These are phyloP conservation scores for Phytophthora tentaculata DNA, from an alignment of 352 stramenopile species.

Conservation along the genomic window DNA sequence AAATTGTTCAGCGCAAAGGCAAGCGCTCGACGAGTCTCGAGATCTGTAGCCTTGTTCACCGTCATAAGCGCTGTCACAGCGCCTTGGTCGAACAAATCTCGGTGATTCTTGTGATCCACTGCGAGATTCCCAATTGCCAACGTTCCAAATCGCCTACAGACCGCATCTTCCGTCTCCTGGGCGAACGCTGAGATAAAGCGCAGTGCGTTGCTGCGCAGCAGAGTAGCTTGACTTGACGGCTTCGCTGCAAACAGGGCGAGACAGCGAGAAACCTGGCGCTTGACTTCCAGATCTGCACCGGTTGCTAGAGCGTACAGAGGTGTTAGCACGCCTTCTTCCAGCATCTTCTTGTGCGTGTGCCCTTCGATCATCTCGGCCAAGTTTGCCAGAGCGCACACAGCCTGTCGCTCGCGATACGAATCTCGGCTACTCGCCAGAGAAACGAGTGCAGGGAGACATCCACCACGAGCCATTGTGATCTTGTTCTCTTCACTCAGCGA, in stretches of 20 bases:
- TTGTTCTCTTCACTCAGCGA: slow-evolving; percentile 97
- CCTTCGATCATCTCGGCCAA: slow-evolving; percentile 96
- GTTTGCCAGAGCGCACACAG: slow-evolving; percentile 94
- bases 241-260: slow-evolving; percentile 95
- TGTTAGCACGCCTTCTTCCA: slow-evolving; percentile 93
- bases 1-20: slow-evolving; percentile 96
- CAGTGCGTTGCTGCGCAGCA: slow-evolving; percentile 89
- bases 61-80: slow-evolving; percentile 90
- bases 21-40: slow-evolving; percentile 92
- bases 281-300: slow-evolving; percentile 86
- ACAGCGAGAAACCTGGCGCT: slow-evolving; percentile 91
- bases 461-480: slow-evolving; percentile 94
- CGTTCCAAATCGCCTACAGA: slow-evolving; percentile 91
- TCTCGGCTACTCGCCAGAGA: slow-evolving; percentile 89
- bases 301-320: slow-evolving; percentile 88
- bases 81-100: slow-evolving; percentile 93
- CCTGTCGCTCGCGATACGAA: slow-evolving; percentile 92
- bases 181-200: slow-evolving; percentile 89
- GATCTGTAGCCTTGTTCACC: slow-evolving; percentile 80
- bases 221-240: slow-evolving; percentile 84
- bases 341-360: slow-evolving; percentile 95
- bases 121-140: slow-evolving; percentile 93
- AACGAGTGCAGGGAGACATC: slow-evolving; percentile 93
- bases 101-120: slow-evolving; percentile 88
- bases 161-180: slow-evolving; percentile 76